Percentiles rank a stretch among this genome's conserved stretches.
Conservation (phyloP, 805 yeast species). For the Metschnikowia vanudenii region DNA sequence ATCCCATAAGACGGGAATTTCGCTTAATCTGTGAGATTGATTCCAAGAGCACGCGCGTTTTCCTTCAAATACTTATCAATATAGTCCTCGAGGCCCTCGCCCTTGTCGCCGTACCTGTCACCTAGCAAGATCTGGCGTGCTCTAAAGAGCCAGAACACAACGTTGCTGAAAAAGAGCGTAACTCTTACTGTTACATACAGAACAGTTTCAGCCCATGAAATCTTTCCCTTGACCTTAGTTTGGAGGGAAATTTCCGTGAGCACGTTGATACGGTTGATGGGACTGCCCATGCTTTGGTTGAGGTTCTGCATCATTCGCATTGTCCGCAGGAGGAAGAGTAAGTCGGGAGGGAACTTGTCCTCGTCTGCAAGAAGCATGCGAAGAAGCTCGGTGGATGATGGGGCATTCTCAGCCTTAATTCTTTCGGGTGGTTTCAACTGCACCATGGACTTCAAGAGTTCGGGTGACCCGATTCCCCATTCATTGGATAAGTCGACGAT, state of each 20-base stretch:
- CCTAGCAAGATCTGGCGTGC: conserved; percentile 34
- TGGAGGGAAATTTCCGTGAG: conserved; percentile 56
- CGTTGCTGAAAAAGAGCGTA: conserved; percentile 27
- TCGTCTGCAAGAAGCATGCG: conserved; percentile 58
- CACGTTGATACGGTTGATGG: conserved; percentile 68
- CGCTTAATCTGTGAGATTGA: conserved; percentile 25
- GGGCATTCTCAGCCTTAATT: conserved; percentile 33
- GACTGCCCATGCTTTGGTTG: conserved; percentile 65
- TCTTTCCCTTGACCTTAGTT: not conserved
- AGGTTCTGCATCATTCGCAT: conserved; percentile 74
- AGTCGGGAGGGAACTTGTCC: conserved; percentile 62
- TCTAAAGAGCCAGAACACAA: conserved; percentile 34
- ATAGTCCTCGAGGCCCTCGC: conserved; percentile 43
- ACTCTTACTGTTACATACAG: conserved; percentile 22
- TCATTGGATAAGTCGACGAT: conserved; percentile 46
- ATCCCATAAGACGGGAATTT: too few species aligned
- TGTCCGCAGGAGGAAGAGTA: conserved; percentile 64
- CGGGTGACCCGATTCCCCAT: conserved; percentile 74
- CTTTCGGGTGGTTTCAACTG: conserved; percentile 43
- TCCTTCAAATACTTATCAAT: conserved; percentile 44
- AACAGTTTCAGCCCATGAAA: conserved; percentile 3
- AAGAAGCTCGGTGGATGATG: conserved; percentile 40
- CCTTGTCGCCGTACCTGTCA: conserved; percentile 31
- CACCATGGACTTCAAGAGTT: conserved; percentile 57
- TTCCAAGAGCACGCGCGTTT: conserved; percentile 44